Evolutionary conservation across 2,329 filamentous ascomycete genomes (phyloP).

Genomic region (Pseudogymnoascus sp.): DNA sequence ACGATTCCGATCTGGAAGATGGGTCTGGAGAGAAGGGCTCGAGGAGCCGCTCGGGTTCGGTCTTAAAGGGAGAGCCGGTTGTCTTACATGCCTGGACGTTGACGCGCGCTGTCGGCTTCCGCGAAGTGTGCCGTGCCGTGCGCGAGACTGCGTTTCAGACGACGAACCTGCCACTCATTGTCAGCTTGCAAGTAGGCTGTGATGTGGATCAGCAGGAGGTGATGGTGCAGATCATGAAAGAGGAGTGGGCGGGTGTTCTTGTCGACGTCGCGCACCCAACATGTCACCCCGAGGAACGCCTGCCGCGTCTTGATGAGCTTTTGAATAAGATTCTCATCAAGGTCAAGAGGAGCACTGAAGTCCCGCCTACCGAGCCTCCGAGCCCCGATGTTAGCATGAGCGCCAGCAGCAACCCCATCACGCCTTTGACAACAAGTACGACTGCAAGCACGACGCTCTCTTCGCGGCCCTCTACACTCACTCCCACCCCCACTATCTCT

Average conservation of each 20-base stretch:
- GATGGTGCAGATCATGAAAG: constrained; percentile 90
- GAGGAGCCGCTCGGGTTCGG: not conserved
- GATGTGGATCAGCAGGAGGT: constrained; percentile 73
- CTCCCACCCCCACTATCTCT: constrained; percentile 13
- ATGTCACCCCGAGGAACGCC: constrained; percentile 39
- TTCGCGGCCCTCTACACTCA: not conserved
- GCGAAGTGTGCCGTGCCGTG: constrained; percentile 76
- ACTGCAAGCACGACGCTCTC: constrained; percentile 14
- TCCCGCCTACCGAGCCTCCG: constrained; percentile 35
- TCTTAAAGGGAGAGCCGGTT: constrained; percentile 53
- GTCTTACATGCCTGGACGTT: constrained; percentile 84
- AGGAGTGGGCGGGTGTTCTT: constrained; percentile 72
- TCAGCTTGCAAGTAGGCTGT: constrained; percentile 88
- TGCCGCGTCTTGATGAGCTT: constrained; percentile 65
- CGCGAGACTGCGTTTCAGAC: constrained; percentile 68
- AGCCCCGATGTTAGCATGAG: constrained; percentile 22
- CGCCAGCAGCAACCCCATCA: not conserved
- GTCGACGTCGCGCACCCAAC: constrained; percentile 49
- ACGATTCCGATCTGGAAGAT: not conserved
- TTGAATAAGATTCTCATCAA: constrained; percentile 76
- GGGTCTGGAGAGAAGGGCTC: not conserved
- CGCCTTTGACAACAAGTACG: constrained; percentile 10
- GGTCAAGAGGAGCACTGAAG: constrained; percentile 50
- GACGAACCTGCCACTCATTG: constrained; percentile 74
- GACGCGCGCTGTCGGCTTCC: constrained; percentile 78